Evolutionary conservation across 2,329 filamentous ascomycete genomes (phyloP).

Genomic region (Claviceps paspali): DNA sequence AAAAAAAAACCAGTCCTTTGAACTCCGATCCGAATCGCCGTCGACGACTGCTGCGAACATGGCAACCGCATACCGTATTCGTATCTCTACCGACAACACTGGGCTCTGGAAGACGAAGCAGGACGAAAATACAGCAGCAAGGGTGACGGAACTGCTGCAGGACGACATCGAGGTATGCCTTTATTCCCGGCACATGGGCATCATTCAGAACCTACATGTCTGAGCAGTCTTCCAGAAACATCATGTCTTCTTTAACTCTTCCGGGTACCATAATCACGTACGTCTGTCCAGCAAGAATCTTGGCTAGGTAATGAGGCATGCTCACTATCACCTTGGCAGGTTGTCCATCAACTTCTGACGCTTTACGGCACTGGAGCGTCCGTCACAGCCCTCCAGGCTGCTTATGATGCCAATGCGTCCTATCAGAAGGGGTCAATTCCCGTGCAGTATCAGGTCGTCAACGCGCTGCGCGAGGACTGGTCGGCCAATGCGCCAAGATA

Average conservation of each 20-base stretch:
- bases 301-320: not conserved
- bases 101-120: conserved; percentile 33
- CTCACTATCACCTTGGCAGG: conserved; percentile 17
- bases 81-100: conserved; percentile 31
- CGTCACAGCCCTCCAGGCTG: conserved; percentile 40
- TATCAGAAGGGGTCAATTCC: conserved; percentile 48
- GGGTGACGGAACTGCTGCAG: conserved; percentile 54
- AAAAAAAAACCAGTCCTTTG: too few relatives aligned
- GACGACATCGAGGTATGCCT: conserved; percentile 47
- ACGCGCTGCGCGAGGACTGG: conserved; percentile 39
- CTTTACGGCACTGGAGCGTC: conserved; percentile 62
- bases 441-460: conserved; percentile 31
- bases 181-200: too few relatives aligned
- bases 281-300: not conserved
- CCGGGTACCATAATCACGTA: conserved; percentile 71
- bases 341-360: conserved; percentile 61
- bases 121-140: conserved; percentile 44
- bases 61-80: conserved; percentile 32
- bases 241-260: conserved; percentile 67
- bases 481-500: conserved; percentile 35
- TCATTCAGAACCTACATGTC: too few relatives aligned
- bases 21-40: too few relatives aligned
- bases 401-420: conserved; percentile 46
- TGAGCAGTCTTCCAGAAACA: conserved; percentile 30
- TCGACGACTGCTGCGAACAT: conserved; percentile 18